Conservation (phyloP, 2,329 filamentous ascomycete species). For the Tolypocladium nubicola region DNA sequence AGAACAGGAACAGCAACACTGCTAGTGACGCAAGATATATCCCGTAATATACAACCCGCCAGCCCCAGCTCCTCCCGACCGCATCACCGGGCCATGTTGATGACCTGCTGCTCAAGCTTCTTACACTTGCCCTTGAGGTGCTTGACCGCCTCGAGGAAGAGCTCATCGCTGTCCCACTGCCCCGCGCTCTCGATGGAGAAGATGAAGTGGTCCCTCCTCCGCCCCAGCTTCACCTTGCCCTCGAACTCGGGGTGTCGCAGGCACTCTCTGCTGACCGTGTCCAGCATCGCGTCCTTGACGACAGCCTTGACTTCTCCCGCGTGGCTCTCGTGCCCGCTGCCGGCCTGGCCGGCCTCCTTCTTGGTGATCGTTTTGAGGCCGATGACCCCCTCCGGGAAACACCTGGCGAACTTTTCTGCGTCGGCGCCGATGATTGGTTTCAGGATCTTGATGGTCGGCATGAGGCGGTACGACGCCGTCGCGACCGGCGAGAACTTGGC, state of each 20-base stretch:
- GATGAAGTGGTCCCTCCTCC: slow-evolving; percentile 92
- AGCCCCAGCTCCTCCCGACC: background rate
- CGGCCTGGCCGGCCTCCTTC: slow-evolving; percentile 48
- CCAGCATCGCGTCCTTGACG: slow-evolving; percentile 78
- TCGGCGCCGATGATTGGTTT: slow-evolving; percentile 77
- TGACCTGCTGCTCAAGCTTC: slow-evolving; percentile 59
- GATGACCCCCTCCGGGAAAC: slow-evolving; percentile 86
- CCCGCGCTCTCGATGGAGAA: slow-evolving; percentile 92
- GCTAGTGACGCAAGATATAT: background rate
- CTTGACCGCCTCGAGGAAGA: slow-evolving; percentile 85
- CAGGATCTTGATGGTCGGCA: slow-evolving; percentile 78
- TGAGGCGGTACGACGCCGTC: slow-evolving; percentile 82
- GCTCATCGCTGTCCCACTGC: slow-evolving; percentile 85
- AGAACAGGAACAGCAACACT: slow-evolving; percentile 2
- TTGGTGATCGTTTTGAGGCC: slow-evolving; percentile 61
- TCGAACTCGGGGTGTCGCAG: slow-evolving; percentile 87
- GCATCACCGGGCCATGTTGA: slow-evolving; percentile 46
- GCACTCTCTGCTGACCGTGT: slow-evolving; percentile 90
- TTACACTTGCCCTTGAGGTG: slow-evolving; percentile 77
- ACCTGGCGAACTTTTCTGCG: slow-evolving; percentile 79
- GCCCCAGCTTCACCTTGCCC: slow-evolving; percentile 87
- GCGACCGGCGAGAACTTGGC: slow-evolving; percentile 96
- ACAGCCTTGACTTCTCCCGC: slow-evolving; percentile 80
- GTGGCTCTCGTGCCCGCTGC: slow-evolving; percentile 60
- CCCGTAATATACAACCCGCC: background rate